Percentiles rank a stretch among this genome's conserved stretches.
Evolutionary conservation across 805 yeast species (phyloP).

Genomic region (Yarrowia sp.): DNA sequence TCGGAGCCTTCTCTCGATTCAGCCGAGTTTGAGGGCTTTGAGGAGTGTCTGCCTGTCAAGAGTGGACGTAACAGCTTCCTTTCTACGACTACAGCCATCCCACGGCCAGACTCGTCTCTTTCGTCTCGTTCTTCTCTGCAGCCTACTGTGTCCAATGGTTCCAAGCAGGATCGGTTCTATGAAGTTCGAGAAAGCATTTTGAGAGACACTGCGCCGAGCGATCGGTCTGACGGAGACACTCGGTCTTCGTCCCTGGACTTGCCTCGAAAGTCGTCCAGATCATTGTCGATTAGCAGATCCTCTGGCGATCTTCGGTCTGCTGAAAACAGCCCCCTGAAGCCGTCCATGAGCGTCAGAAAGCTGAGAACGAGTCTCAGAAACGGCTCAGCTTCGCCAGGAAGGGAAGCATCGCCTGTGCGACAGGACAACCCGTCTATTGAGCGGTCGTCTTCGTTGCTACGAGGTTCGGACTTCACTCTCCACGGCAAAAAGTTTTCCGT

Average conservation of each 20-base stretch:
- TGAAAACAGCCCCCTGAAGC: constrained; percentile 13
- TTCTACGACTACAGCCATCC: constrained; percentile 8
- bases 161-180: constrained; percentile 33
- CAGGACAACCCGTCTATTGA: constrained; percentile 36
- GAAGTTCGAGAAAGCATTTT: constrained; percentile 37
- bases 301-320: constrained; percentile 18
- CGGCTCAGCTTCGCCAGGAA: constrained; percentile 18
- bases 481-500: constrained; percentile 48
- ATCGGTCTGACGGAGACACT: neutral
- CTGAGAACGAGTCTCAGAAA: constrained; percentile 22
- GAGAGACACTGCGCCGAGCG: constrained; percentile 17
- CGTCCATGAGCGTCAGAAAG: constrained; percentile 25
- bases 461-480: constrained; percentile 47
- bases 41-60: constrained; percentile 29
- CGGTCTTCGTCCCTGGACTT: constrained; percentile 32
- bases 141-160: constrained; percentile 19
- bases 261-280: constrained; percentile 21
- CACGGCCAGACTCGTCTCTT: constrained; percentile 23
- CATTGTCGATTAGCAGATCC: constrained; percentile 17
- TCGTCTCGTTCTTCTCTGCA: constrained; percentile 22
- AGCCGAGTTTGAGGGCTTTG: constrained; percentile 25
- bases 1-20: neutral
- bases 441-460: constrained; percentile 44
- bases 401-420: constrained; percentile 14
- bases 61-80: constrained; percentile 29